Evolutionary conservation across 441 rosid species (phyloP), one percentile per base, ranked within the genome.

Genomic region (Omphalea diandra): DNA sequence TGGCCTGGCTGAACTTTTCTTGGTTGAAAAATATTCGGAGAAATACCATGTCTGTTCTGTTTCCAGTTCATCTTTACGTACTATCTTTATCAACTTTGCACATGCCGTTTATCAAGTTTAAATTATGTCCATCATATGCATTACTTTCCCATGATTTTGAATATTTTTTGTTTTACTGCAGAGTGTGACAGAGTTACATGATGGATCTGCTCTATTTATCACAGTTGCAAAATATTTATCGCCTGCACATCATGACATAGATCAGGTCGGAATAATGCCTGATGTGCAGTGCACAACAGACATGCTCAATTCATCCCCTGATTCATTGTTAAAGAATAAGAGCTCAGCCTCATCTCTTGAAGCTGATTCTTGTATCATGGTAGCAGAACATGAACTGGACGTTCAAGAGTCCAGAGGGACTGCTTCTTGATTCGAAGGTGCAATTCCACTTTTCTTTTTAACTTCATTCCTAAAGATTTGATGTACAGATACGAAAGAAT

Each of bases 211-310:
- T 53, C 83, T 87, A 53, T 93, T 93, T 69, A 85, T 93, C 44
- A 93, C 98, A 0, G 93, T 93, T 5, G 97, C 98, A 63, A 93
- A 93, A 83, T 89, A 93, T 73, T 76, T 93, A 54, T 93, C 97
- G 12, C 91, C 94, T 54, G 84, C 90, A 49, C 82, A 83, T 65
- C 94, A 88, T 53, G 90, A 87, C 74, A 87, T 89, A 32, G 91
- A 89, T 71, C 83, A 85, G 70, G 87, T 87, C 5, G 97, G 97
- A 26, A 90, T 93, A 63, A 63, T 68, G 11, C 91, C 91, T 56
- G 94, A 87, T 46, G 90, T 89, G 59, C 89, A 85, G 56, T 89
- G 94, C 79, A 84, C 90, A 44, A 71, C 90, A 1, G 85, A 82
- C 69, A 83, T 61, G 83, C 78, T 93, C 11, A 85, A 79, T 76